phyloP scores from a whole-genome alignment of 805 yeast species.

The Hanseniaspora nectarophila region DNA sequence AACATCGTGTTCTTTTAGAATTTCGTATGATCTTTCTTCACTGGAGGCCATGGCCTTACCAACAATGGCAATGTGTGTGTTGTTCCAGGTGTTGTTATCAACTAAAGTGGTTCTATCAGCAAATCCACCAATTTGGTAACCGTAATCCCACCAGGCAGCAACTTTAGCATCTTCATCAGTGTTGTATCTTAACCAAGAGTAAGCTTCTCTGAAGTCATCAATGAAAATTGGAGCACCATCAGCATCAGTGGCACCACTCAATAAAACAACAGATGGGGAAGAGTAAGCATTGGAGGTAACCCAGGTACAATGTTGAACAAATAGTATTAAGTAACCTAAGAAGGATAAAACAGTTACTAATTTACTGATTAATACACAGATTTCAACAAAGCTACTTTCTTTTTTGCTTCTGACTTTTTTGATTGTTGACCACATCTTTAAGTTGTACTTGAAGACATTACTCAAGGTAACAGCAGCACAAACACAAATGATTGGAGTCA shows the following conservation, averaged over 20 bases:
- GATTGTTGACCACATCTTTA: slow-evolving; percentile 39
- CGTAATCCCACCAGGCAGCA: slow-evolving; percentile 99
- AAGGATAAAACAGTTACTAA: slow-evolving; percentile 49
- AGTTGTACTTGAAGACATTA: slow-evolving; percentile 68
- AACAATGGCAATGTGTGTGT: slow-evolving; percentile 97
- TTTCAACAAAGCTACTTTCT: neutral
- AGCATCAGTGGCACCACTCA: slow-evolving; percentile 49
- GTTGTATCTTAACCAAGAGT: slow-evolving; percentile 97
- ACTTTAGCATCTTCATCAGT: slow-evolving; percentile 91
- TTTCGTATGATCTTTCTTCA: slow-evolving; percentile 79
- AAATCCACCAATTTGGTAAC: slow-evolving; percentile 99
- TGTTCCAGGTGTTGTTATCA: slow-evolving; percentile 98
- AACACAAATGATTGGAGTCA: slow-evolving; percentile 93
- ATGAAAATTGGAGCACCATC: slow-evolving; percentile 79
- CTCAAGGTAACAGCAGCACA: slow-evolving; percentile 82
- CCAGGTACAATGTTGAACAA: slow-evolving; percentile 93
- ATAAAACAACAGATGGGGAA: slow-evolving; percentile 92
- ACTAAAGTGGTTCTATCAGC: slow-evolving; percentile 97
- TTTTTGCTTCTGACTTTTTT: slow-evolving; percentile 16
- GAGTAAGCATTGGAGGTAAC: slow-evolving; percentile 92
- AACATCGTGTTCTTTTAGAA: slow-evolving; percentile 81
- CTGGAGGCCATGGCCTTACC: slow-evolving; percentile 93
- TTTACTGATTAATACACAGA: slow-evolving; percentile 9
- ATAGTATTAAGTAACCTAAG: slow-evolving; percentile 59
- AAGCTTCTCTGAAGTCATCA: slow-evolving; percentile 97